Evolutionary conservation across 495 filamentous ascomycete genomes (phyloP).

Genomic region (Xylaria curta): DNA sequence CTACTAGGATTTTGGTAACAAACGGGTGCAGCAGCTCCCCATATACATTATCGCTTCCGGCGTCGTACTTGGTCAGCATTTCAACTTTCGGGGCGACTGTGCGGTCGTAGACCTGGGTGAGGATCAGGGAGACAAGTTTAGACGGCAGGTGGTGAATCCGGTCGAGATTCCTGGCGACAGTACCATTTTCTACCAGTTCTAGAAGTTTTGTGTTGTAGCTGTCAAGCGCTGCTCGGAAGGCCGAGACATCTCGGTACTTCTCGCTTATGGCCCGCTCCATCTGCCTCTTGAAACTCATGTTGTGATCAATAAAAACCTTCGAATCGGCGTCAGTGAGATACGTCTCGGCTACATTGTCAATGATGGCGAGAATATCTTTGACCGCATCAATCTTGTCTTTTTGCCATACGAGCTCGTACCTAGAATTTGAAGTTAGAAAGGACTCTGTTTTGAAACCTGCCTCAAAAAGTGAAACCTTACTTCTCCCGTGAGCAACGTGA

Average conservation of each 20-base stretch:
- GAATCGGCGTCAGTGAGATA: slow-evolving; percentile 74
- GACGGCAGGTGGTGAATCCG: slow-evolving; percentile 67
- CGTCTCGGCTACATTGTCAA: slow-evolving; percentile 72
- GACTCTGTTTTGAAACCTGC: slow-evolving; percentile 15
- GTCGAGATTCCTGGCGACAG: slow-evolving; percentile 72
- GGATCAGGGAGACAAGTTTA: slow-evolving; percentile 77
- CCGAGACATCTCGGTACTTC: slow-evolving; percentile 65
- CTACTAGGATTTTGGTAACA: slow-evolving; percentile 74
- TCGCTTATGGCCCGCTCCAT: slow-evolving; percentile 70
- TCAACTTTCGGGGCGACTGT: slow-evolving; percentile 90
- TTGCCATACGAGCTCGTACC: slow-evolving; percentile 79
- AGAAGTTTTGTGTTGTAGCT: slow-evolving; percentile 77
- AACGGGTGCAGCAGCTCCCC: slow-evolving; percentile 90
- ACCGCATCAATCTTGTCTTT: slow-evolving; percentile 85
- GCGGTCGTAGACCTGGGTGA: slow-evolving; percentile 87
- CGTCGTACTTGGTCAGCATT: slow-evolving; percentile 78
- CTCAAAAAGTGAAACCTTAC: slow-evolving; percentile 49
- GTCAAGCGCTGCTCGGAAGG: slow-evolving; percentile 71
- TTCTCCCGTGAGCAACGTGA: slow-evolving; percentile 70
- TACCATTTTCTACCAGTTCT: slow-evolving; percentile 65
- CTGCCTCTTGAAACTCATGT: slow-evolving; percentile 72
- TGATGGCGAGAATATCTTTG: slow-evolving; percentile 81
- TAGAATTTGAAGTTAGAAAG: slow-evolving; percentile 45
- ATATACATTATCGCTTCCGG: slow-evolving; percentile 89
- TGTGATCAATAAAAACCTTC: slow-evolving; percentile 72